Conservation (phyloP, 139 green algal species). For the Asterochloris erici region DNA sequence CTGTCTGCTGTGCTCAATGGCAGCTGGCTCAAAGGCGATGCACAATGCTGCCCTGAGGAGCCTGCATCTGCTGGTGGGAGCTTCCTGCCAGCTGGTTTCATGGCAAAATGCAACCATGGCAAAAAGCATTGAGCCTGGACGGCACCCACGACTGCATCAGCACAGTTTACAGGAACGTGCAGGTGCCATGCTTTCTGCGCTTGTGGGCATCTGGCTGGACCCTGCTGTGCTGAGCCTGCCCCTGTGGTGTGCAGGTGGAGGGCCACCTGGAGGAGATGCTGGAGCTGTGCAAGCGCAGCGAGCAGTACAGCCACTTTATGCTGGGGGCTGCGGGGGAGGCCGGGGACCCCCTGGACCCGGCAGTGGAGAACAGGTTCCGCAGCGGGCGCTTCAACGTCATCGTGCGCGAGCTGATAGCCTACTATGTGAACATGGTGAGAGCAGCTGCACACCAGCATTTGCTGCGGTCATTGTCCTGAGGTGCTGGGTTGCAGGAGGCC, state of each 20-base stretch:
- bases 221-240: too few species aligned
- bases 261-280: constrained; percentile 76
- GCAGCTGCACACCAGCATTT: neutral
- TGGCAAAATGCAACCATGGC: too few species aligned
- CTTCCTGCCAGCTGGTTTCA: too few species aligned
- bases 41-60: too few species aligned
- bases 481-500: neutral
- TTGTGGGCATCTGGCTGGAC: too few species aligned
- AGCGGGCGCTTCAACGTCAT: constrained; percentile 53
- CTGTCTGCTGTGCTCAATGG: too few species aligned
- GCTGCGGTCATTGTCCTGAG: neutral
- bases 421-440: constrained; percentile 76
- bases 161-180: too few species aligned
- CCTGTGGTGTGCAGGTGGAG: constrained; percentile 50
- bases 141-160: too few species aligned
- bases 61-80: too few species aligned
- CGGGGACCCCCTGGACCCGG: constrained; percentile 27
- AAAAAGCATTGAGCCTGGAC: too few species aligned
- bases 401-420: constrained; percentile 75
- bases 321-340: constrained; percentile 58
- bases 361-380: constrained; percentile 41
- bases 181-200: too few species aligned
- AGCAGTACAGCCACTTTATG: constrained; percentile 93
- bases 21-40: too few species aligned
- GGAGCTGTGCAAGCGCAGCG: constrained; percentile 66